Evolutionary conservation across 192 early-diverging fungal genomes (phyloP).

Genomic region (Pilobolus umbonatus): DNA sequence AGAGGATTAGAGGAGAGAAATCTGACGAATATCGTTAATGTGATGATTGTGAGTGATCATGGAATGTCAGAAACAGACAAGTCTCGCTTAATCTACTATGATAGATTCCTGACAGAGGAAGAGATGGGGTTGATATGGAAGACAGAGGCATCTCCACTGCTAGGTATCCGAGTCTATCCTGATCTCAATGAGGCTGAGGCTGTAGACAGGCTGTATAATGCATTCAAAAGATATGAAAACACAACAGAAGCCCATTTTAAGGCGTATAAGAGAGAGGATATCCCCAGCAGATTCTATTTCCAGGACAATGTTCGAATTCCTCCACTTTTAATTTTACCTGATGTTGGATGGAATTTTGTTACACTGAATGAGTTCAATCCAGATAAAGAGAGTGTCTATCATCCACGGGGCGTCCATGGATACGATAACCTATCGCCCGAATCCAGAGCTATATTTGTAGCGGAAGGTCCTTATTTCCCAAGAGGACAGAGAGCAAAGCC

Average conservation of each 20-base stretch:
- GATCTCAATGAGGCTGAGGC: slow-evolving; percentile 28
- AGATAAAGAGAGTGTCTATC: slow-evolving; percentile 9
- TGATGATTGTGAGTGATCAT: slow-evolving; percentile 74
- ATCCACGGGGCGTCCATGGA: slow-evolving; percentile 68
- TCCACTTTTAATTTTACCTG: slow-evolving; percentile 67
- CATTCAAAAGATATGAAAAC: slow-evolving; percentile 11
- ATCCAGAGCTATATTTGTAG: slow-evolving; percentile 86
- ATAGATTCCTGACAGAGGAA: slow-evolving; percentile 46
- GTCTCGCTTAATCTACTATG: slow-evolving; percentile 64
- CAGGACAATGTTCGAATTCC: slow-evolving; percentile 56
- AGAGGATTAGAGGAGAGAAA: slow-evolving; percentile 50
- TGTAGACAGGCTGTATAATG: slow-evolving; percentile 46
- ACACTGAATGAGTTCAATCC: slow-evolving; percentile 33
- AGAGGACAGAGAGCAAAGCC: slow-evolving; percentile 31
- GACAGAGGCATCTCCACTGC: slow-evolving; percentile 55
- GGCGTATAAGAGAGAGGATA: slow-evolving; percentile 69
- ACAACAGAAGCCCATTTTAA: slow-evolving; percentile 39
- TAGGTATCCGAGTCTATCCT: slow-evolving; percentile 51
- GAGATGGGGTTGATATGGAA: slow-evolving; percentile 40
- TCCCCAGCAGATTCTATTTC: slow-evolving; percentile 74
- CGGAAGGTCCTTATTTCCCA: slow-evolving; percentile 52
- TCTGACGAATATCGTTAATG: slow-evolving; percentile 62
- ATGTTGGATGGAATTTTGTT: slow-evolving; percentile 58
- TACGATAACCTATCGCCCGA: slow-evolving; percentile 71
- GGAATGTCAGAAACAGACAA: slow-evolving; percentile 68